Evolutionary conservation across 805 yeast genomes (phyloP).

Genomic region (Metschnikowia peoriensis): DNA sequence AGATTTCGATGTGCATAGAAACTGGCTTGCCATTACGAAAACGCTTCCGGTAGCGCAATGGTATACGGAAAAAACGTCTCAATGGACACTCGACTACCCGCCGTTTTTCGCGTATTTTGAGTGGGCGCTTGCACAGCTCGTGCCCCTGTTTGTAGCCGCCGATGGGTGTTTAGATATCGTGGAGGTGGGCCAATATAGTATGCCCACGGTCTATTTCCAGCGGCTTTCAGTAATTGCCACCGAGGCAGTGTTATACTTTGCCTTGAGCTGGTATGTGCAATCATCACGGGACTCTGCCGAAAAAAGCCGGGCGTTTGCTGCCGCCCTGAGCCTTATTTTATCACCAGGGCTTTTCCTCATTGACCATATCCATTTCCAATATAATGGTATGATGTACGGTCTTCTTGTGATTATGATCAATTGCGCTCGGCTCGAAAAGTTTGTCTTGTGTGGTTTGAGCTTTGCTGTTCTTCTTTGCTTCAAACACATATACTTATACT

Average conservation of each 20-base stretch:
- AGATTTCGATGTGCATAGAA: constrained; percentile 95
- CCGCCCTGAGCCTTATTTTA: constrained; percentile 76
- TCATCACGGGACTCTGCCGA: constrained; percentile 40
- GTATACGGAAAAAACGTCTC: constrained; percentile 76
- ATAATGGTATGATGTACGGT: constrained; percentile 92
- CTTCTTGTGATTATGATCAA: constrained; percentile 71
- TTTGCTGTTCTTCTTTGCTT: constrained; percentile 83
- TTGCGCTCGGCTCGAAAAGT: constrained; percentile 58
- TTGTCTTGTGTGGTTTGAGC: constrained; percentile 61
- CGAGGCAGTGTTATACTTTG: constrained; percentile 67
- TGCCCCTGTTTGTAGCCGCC: constrained; percentile 55
- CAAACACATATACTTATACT: constrained; percentile 88
- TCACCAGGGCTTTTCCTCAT: constrained; percentile 89
- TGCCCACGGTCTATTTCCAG: constrained; percentile 82
- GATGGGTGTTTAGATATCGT: constrained; percentile 82
- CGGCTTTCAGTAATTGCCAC: constrained; percentile 74
- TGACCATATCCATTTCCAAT: constrained; percentile 96
- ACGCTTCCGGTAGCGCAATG: constrained; percentile 71
- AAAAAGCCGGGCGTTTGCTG: constrained; percentile 59
- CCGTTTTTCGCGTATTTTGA: constrained; percentile 98
- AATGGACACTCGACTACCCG: constrained; percentile 97
- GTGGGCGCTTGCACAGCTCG: constrained; percentile 69
- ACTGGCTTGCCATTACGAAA: constrained; percentile 92
- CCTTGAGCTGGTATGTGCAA: constrained; percentile 70
- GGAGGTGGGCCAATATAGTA: constrained; percentile 62